Evolutionary conservation across 495 filamentous ascomycete genomes (phyloP).

Genomic region (Penicillium bialowiezense): DNA sequence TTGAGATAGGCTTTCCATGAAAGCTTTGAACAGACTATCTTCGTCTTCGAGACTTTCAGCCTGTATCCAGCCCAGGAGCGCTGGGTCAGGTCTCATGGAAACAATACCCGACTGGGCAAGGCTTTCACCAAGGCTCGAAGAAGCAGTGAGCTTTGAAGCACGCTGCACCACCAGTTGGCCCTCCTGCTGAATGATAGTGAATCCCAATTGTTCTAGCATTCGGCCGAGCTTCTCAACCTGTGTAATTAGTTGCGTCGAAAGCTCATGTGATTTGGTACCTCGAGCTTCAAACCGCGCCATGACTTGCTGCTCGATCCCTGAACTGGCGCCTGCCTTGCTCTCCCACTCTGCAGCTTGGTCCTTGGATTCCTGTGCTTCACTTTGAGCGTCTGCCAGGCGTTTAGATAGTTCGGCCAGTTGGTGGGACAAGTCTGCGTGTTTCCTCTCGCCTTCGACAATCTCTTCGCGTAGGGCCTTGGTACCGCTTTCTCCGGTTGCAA

Average conservation of each 20-base stretch:
- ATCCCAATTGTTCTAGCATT: slow-evolving; percentile 83
- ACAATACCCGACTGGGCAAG: slow-evolving; percentile 59
- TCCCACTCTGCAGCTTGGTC: slow-evolving; percentile 61
- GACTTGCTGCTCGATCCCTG: slow-evolving; percentile 47
- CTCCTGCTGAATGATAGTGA: slow-evolving; percentile 71
- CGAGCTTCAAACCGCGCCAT: slow-evolving; percentile 57
- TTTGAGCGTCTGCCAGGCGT: slow-evolving; percentile 61
- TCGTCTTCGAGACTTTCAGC: slow-evolving; percentile 63
- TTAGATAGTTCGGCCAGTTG: no score
- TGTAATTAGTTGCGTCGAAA: slow-evolving; percentile 74
- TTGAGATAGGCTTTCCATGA: slow-evolving; percentile 62
- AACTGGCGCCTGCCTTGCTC: slow-evolving; percentile 52
- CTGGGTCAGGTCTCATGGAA: slow-evolving; percentile 54
- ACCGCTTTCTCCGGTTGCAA: slow-evolving; percentile 75
- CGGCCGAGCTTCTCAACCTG: slow-evolving; percentile 73
- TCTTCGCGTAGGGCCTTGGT: slow-evolving; percentile 71
- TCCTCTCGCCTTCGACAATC: slow-evolving; percentile 66
- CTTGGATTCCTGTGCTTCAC: slow-evolving; percentile 62
- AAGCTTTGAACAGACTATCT: slow-evolving; percentile 65
- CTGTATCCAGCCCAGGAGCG: slow-evolving; percentile 75
- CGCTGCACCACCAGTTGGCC: slow-evolving; percentile 73
- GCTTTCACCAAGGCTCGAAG: slow-evolving; percentile 56
- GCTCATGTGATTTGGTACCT: slow-evolving; percentile 67
- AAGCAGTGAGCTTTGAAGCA: slow-evolving; percentile 61
- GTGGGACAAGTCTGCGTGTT: slow-evolving; percentile 56